Evolutionary conservation across 2,329 filamentous ascomycete species (phyloP), one percentile per base, ranked within the genome.

Genomic region (Colletotrichum agaves): DNA sequence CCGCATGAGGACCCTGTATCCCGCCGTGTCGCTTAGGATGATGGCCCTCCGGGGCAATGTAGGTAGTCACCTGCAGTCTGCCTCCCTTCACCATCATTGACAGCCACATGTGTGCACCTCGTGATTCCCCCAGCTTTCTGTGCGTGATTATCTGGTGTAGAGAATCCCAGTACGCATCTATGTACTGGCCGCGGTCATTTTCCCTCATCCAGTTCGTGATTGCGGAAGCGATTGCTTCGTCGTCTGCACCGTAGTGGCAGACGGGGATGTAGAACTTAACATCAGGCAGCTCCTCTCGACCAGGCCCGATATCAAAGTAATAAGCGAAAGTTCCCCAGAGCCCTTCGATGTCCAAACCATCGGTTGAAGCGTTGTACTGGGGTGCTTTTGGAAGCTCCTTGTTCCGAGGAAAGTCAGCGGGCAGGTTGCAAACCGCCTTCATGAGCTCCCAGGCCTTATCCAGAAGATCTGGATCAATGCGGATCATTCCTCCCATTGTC

Each of bases 231-330:
- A 64, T 64, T 0, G 61, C 35, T 23, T 64, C n/a, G 5, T 64
- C 61, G 8, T 64, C 37, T 10, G 37, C 43, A 10, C 53, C 53
- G 15, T 64, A 64, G 35, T 64, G 61, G 8, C 61, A 64, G 0
- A 64, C 61, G n/a, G 61, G 61, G 8, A 64, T 64, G 23, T 64
- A 64, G 2, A 60, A 59, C 7, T 60, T 60, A n/a, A 64, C 17
- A 23, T 60, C 61, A 1, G 61, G 61, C 5, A 59, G 11, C 11
- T 27, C 46, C 3, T 60, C 15, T n/a, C 23, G 44, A 19, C 53
- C 15, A 5, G 35, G 44, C 3, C 55, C 43, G 15, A 59, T 41
- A 3, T 64, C 53, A 12, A 64, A 64, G 35, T 64, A 64, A 35
- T 64, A 64, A 3, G 27, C 53, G 12, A 64, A 64, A 2, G 53